Percentiles rank a stretch among this genome's conserved stretches.
These are phyloP conservation scores for Fusarium zealandicum DNA, from an alignment of 2,329 filamentous ascomycete genomes.

Conservation along the genomic window DNA sequence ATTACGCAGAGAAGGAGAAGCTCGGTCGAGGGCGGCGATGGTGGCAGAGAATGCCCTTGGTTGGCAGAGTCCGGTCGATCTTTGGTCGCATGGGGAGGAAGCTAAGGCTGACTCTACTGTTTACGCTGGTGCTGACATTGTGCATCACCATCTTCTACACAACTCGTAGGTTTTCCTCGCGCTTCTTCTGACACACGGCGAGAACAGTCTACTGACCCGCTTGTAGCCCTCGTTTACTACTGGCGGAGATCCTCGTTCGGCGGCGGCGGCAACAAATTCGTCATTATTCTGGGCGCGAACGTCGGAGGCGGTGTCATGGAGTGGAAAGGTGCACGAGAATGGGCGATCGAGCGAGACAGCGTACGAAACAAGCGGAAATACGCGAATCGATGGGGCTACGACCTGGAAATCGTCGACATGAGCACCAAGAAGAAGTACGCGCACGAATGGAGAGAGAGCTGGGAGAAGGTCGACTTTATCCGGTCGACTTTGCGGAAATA, in stretches of 20 bases:
- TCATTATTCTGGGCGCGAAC: conserved; percentile 93
- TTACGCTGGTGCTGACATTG: conserved; percentile 69
- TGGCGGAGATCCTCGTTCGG: conserved; percentile 78
- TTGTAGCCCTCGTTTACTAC: conserved; percentile 53
- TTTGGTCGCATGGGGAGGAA: conserved; percentile 66
- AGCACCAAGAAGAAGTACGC: conserved; percentile 98
- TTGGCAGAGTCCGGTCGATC: conserved; percentile 56
- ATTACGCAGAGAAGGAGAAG: conserved; percentile 81
- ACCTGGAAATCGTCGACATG: conserved; percentile 97
- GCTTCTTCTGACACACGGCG: not conserved
- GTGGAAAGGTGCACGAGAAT: conserved; percentile 96
- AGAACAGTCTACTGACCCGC: not conserved
- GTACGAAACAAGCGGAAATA: conserved; percentile 95
- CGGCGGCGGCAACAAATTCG: conserved; percentile 88
- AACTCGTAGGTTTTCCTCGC: conserved; percentile 67
- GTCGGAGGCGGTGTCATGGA: conserved; percentile 98
- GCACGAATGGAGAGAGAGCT: conserved; percentile 98
- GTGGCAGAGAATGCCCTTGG: conserved; percentile 53
- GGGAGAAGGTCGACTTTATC: conserved; percentile 98
- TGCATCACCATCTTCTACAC: conserved; percentile 75
- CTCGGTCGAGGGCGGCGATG: conserved; percentile 65
- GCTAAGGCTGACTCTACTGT: conserved; percentile 67
- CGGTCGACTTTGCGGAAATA: conserved; percentile 90
- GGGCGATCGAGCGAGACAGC: conserved; percentile 97
- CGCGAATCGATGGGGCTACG: conserved; percentile 86